phyloP scores from a whole-genome alignment of 164 flowering plant species.

The Piper longum region DNA sequence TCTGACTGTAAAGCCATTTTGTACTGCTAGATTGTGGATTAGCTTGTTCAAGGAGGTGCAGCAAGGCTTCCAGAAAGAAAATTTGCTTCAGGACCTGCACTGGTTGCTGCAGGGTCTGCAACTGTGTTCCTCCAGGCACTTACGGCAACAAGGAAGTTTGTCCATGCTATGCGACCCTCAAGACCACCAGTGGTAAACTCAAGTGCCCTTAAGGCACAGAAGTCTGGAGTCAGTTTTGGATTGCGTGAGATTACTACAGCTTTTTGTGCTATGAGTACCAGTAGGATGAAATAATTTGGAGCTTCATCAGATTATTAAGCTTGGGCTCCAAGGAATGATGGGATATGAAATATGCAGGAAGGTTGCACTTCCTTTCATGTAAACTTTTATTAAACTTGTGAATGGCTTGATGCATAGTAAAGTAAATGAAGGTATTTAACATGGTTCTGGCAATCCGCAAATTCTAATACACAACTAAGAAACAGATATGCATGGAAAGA shows the following conservation, averaged over 20 bases:
- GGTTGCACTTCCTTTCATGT: no score
- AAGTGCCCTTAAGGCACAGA: slow-evolving; percentile 16
- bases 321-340: no score
- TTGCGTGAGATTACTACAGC: no score
- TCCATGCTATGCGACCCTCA: slow-evolving; percentile 56
- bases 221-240: not conserved
- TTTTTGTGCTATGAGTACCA: no score
- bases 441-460: no score
- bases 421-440: no score
- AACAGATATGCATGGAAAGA: not conserved
- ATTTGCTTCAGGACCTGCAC: slow-evolving; percentile 49
- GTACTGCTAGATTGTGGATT: slow-evolving; percentile 30
- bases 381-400: no score
- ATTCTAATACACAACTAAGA: not conserved
- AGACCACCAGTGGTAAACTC: slow-evolving; percentile 12
- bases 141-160: slow-evolving; percentile 43
- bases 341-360: no score
- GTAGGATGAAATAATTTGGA: no score
- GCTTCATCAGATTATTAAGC: no score
- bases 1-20: not conserved
- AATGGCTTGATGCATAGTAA: no score
- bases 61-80: slow-evolving; percentile 36
- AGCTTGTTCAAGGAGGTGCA: slow-evolving; percentile 48
- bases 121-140: slow-evolving; percentile 76
- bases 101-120: slow-evolving; percentile 43